These are phyloP conservation scores for Jackrogersella multiformis DNA, from an alignment of 495 filamentous ascomycete genomes.

Conservation along the genomic window DNA sequence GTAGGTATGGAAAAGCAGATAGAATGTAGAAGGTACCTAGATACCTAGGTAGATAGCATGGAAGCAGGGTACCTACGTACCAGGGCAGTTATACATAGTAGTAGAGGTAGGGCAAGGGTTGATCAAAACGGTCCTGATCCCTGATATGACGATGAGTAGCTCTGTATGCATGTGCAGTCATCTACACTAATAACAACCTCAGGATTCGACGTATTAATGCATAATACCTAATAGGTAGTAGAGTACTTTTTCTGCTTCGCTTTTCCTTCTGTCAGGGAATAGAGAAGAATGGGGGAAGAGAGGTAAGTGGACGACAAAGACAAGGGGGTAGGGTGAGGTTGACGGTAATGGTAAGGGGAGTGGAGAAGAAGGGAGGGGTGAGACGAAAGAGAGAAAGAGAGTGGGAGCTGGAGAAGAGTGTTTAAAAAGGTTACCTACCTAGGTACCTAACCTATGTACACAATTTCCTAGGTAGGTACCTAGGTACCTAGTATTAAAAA, in stretches of 20 bases:
- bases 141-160: conserved; percentile 32
- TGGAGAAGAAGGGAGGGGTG: conserved; percentile 12
- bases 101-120: conserved; percentile 13
- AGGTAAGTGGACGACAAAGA: neutral
- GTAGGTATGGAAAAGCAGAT: neutral
- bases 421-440: neutral
- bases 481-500: too few relatives aligned
- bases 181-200: conserved; percentile 2
- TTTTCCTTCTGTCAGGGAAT: neutral
- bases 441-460: too few relatives aligned
- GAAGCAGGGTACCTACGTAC: neutral
- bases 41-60: neutral
- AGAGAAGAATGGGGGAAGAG: neutral
- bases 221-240: conserved; percentile 13
- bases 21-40: neutral
- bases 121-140: conserved; percentile 11
- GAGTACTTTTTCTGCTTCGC: neutral
- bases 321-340: neutral
- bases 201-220: conserved; percentile 20
- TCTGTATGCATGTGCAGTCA: conserved; percentile 26
- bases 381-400: too few relatives aligned
- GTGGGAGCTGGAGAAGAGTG: neutral
- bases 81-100: neutral
- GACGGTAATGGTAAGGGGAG: neutral
- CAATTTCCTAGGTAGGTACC: too few relatives aligned